These are phyloP conservation scores for Populus ilicifolia DNA, from an alignment of 345 rosid genomes.

Conservation along the genomic window DNA sequence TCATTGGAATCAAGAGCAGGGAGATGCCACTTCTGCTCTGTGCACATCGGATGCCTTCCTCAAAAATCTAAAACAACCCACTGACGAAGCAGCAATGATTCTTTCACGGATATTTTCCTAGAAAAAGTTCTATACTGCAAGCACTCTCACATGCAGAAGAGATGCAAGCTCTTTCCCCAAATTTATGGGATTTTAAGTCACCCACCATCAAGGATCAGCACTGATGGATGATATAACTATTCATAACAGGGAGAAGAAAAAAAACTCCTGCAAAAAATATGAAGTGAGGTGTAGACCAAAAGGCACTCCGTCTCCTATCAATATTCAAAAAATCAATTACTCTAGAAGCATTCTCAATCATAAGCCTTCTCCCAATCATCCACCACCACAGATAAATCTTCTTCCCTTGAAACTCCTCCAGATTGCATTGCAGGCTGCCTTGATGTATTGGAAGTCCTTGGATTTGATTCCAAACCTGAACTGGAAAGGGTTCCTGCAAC, in stretches of 20 bases:
- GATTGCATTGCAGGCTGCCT: conserved; percentile 33
- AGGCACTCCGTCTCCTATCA: background rate
- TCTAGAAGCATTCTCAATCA: conserved; percentile 28
- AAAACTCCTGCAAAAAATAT: background rate
- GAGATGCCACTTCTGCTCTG: background rate
- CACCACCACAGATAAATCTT: conserved; percentile 44
- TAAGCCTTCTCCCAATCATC: conserved; percentile 93
- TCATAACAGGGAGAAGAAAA: background rate
- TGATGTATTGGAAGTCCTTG: conserved; percentile 18
- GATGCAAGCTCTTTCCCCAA: background rate
- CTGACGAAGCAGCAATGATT: background rate
- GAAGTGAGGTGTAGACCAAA: background rate
- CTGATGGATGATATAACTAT: background rate
- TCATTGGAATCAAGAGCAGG: background rate
- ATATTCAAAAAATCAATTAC: background rate
- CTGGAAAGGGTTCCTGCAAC: conserved; percentile 11
- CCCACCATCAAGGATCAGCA: background rate
- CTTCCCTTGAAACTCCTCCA: conserved; percentile 21
- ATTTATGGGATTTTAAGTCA: background rate
- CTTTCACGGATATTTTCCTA: background rate
- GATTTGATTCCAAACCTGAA: conserved; percentile 28
- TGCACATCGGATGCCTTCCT: background rate
- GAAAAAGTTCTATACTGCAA: background rate
- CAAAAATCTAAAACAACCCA: background rate
- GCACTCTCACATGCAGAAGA: background rate